Percentiles rank a stretch among this genome's conserved stretches.
phyloP scores from a whole-genome alignment of 768 basidiomycete species.

The Pleurotus eryngii region DNA sequence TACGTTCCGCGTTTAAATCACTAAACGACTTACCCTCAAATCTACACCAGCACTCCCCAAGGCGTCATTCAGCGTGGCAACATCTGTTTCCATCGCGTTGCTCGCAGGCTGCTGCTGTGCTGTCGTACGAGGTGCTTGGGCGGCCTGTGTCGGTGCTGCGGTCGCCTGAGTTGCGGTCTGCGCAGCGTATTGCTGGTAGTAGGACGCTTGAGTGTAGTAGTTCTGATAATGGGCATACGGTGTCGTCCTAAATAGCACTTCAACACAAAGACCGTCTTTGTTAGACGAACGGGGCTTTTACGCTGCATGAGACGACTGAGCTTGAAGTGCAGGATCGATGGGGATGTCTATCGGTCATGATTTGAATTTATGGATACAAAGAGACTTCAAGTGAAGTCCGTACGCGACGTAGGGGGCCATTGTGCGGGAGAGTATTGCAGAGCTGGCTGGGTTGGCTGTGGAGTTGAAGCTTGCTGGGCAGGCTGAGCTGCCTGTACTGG shows the following conservation, averaged over 20 bases:
- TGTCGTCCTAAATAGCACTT: conserved; percentile 32
- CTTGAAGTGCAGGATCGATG: conserved; percentile 67
- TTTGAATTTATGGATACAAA: conserved; percentile 1
- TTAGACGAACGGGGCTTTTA: conserved; percentile 25
- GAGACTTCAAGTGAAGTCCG: background rate
- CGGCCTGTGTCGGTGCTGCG: background rate
- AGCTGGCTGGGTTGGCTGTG: background rate
- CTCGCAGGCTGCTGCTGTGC: conserved; percentile 28
- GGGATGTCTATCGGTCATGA: conserved; percentile 40
- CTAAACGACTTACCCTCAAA: conserved; percentile 52
- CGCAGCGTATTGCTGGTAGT: conserved; percentile 41
- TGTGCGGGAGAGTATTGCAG: background rate
- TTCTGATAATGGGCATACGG: conserved; percentile 49
- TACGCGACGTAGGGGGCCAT: background rate
- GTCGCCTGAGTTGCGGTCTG: conserved; percentile 21
- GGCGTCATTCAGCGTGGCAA: conserved; percentile 80
- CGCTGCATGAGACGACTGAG: conserved; percentile 48
- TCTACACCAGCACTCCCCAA: conserved; percentile 86
- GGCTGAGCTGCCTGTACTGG: background rate
- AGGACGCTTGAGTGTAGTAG: conserved; percentile 42
- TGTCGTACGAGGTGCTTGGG: conserved; percentile 15
- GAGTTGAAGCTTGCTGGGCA: background rate
- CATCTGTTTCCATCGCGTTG: conserved; percentile 57
- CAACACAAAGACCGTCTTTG: conserved; percentile 16
- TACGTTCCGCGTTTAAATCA: background rate